Percentiles rank a stretch among this genome's conserved stretches.
Evolutionary conservation across 1,139 yeast species (phyloP).

Genomic region (Pichia sp.): DNA sequence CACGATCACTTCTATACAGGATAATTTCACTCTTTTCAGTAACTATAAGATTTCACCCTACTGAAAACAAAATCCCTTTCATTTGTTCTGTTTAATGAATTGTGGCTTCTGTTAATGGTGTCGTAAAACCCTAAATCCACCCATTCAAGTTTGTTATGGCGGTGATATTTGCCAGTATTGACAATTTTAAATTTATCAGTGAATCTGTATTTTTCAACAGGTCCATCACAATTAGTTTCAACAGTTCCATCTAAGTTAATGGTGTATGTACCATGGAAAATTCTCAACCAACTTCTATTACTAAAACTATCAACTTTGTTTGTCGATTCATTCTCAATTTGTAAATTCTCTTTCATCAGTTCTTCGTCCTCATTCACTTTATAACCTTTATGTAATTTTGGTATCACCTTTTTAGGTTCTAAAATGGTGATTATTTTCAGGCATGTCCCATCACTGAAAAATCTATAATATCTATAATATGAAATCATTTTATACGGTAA

Average conservation of each 20-base stretch:
- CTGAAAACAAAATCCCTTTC: constrained; percentile 75
- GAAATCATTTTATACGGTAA: constrained; percentile 80
- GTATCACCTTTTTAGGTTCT: constrained; percentile 57
- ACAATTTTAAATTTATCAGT: constrained; percentile 55
- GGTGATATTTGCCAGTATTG: constrained; percentile 46
- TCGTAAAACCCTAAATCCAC: constrained; percentile 50
- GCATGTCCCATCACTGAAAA: constrained; percentile 73
- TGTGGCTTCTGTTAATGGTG: constrained; percentile 39
- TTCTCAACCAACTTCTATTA: constrained; percentile 26
- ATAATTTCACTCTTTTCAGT: background rate
- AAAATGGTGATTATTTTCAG: constrained; percentile 57
- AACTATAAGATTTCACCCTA: constrained; percentile 45
- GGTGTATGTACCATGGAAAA: constrained; percentile 49
- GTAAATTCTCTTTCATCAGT: constrained; percentile 13
- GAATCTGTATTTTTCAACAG: constrained; percentile 57
- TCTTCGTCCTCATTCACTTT: constrained; percentile 10
- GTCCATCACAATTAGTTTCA: constrained; percentile 47
- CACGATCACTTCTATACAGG: background rate
- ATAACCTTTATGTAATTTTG: constrained; percentile 15
- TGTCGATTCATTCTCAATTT: constrained; percentile 23
- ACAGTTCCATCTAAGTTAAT: constrained; percentile 53
- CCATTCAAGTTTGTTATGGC: constrained; percentile 69
- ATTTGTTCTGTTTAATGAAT: constrained; percentile 52
- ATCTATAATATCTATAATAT: constrained; percentile 77
- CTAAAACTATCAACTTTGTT: constrained; percentile 7